Evolutionary conservation across 1,284 basidiomycete species (phyloP), one percentile per base, ranked within the genome.

Genomic region (Pyrrhoderma lamaoense): DNA sequence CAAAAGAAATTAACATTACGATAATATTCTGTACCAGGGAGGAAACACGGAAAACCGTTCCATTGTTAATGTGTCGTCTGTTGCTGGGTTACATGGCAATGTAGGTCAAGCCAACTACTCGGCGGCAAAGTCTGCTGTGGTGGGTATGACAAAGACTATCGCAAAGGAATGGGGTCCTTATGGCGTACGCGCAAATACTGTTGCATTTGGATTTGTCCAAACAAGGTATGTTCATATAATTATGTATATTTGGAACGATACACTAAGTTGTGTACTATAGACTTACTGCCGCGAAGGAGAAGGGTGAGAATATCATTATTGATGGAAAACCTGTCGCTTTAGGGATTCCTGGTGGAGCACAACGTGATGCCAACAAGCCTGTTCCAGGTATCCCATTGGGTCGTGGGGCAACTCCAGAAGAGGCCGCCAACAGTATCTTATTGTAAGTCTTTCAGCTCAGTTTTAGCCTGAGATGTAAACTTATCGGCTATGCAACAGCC

Each of bases 131-230:
- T 70, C 86, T 14, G 87, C 82, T 9, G 79, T 90, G 22, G 61
- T 83, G 49, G 89, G 89, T 27, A 68, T 92, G 51, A 88, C 87
- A 37, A 91, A 91, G 72, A 92, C 89, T 13, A 80, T 89, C 58
- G 82, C 83, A 46, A 93, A 92, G 66, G 89, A 93, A 65, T 93
- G 89, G 89, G 89, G 90, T 51, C 65, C 71, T 4, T 92, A 86
- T 64, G 83, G 83, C 59, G 88, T 92, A 8, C 81, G 87, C 45
- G 82, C 85, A 42, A 91, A 92, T 69, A 85, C 84, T 1, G 70
- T 92, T 43, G 89, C 89, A 8, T 91, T 82, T 58, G 88, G 87
- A 27, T 74, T 78, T 54, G 79, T 90, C 47, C 78, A 84, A 61
- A 89, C 88, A 11, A 70, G 85, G 79, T 84, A 56, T 52, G 63